Evolutionary conservation across 768 basidiomycete genomes (phyloP).

Genomic region (Tephrocybe rancida): DNA sequence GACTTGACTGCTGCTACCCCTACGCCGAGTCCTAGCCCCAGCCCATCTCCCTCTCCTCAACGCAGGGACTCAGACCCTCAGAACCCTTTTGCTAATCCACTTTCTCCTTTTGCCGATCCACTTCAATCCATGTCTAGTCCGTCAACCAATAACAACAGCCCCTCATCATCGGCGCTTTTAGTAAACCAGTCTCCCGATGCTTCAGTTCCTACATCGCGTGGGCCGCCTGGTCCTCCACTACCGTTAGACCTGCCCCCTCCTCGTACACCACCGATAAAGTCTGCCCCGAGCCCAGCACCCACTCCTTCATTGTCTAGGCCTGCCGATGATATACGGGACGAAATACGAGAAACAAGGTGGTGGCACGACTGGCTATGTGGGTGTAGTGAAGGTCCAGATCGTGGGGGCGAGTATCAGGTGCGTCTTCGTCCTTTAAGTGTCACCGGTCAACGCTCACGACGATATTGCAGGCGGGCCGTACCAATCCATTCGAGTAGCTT

Average conservation of each 20-base stretch:
- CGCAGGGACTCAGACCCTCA: slow-evolving; percentile 27
- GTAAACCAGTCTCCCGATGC: background rate
- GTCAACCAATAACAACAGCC: slow-evolving; percentile 20
- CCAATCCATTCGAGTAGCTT: slow-evolving; percentile 60
- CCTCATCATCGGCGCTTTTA: slow-evolving; percentile 9
- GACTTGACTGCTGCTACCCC: slow-evolving; percentile 47
- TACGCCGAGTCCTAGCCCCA: slow-evolving; percentile 23
- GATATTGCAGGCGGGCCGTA: slow-evolving; percentile 71
- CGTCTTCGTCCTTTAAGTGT: slow-evolving; percentile 19
- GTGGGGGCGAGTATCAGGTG: slow-evolving; percentile 76
- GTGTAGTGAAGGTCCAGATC: slow-evolving; percentile 72
- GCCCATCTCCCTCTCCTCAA: slow-evolving; percentile 36
- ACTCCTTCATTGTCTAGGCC: slow-evolving; percentile 25
- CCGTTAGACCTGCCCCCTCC: slow-evolving; percentile 67
- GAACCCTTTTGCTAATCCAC: slow-evolving; percentile 52
- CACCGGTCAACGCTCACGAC: background rate
- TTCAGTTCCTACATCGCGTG: slow-evolving; percentile 15
- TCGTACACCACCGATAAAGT: slow-evolving; percentile 49
- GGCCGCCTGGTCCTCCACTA: slow-evolving; percentile 46
- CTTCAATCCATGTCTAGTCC: slow-evolving; percentile 25
- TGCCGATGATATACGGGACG: slow-evolving; percentile 26
- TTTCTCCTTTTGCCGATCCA: slow-evolving; percentile 54
- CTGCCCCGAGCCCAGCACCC: slow-evolving; percentile 37
- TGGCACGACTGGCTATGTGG: slow-evolving; percentile 91
- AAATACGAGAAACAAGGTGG: slow-evolving; percentile 54